These are phyloP conservation scores for Aspergillus quadricinctus DNA, from an alignment of 2,329 filamentous ascomycete genomes.

Conservation along the genomic window DNA sequence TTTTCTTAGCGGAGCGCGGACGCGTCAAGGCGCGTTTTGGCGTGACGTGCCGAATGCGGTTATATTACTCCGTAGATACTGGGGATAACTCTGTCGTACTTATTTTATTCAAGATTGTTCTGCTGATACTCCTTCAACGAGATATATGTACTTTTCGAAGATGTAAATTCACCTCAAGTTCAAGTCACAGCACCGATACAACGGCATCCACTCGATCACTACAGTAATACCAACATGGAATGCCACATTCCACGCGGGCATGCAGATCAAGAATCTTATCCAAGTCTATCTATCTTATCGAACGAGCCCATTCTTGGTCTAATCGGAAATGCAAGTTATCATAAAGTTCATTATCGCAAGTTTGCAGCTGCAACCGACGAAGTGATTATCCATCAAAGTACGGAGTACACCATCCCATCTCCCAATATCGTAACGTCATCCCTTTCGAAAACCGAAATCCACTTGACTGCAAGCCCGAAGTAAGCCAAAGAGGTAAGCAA, in stretches of 20 bases:
- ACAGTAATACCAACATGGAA: conserved; percentile 10
- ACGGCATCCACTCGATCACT: conserved; percentile 8
- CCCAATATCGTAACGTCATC: background rate
- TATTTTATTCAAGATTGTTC: background rate
- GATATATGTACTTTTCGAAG: background rate
- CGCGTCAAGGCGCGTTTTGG: conserved; percentile 16
- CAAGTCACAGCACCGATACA: background rate
- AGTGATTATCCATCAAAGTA: background rate
- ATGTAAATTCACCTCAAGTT: background rate
- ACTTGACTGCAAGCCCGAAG: background rate
- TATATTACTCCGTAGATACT: conserved; percentile 8
- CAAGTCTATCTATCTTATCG: background rate
- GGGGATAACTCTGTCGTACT: background rate
- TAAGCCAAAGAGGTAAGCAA: background rate
- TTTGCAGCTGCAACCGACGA: background rate
- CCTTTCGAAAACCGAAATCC: background rate
- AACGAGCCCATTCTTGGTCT: background rate
- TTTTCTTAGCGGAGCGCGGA: conserved; percentile 14
- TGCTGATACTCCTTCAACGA: background rate
- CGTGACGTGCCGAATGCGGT: conserved; percentile 11
- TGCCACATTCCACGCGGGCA: conserved; percentile 7
- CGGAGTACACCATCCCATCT: background rate
- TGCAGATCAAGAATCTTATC: background rate
- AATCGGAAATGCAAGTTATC: background rate
- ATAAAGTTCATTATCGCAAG: background rate